phyloP scores from a whole-genome alignment of 2,329 filamentous ascomycete species.

The Parastagonospora nodorum region DNA sequence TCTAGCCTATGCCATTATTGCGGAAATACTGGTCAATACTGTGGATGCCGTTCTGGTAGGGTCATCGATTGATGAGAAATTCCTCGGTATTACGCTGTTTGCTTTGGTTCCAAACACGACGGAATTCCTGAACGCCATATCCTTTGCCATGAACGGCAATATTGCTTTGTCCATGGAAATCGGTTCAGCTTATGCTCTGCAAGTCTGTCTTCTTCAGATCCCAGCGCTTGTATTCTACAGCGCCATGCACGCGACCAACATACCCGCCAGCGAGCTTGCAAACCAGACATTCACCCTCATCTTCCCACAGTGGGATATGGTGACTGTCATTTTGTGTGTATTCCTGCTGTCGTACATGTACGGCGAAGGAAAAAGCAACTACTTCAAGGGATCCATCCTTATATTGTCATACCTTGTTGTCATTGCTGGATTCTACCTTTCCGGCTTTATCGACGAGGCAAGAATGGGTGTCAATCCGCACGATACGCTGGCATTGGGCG shows the following conservation, averaged over 20 bases:
- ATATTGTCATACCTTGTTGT: slow-evolving; percentile 93
- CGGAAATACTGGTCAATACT: slow-evolving; percentile 94
- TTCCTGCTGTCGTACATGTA: slow-evolving; percentile 98
- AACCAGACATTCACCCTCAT: slow-evolving; percentile 80
- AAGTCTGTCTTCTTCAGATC: slow-evolving; percentile 94
- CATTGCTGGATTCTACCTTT: slow-evolving; percentile 88
- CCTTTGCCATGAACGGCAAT: slow-evolving; percentile 99
- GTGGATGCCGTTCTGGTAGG: slow-evolving; percentile 95
- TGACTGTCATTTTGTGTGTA: slow-evolving; percentile 93
- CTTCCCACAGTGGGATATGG: slow-evolving; percentile 99
- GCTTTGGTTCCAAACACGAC: slow-evolving; percentile 97
- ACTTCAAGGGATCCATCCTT: slow-evolving; percentile 98
- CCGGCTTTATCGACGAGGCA: slow-evolving; percentile 64
- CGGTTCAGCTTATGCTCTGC: slow-evolving; percentile 92
- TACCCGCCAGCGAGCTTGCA: slow-evolving; percentile 59
- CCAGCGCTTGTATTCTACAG: slow-evolving; percentile 92
- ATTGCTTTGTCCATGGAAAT: slow-evolving; percentile 99
- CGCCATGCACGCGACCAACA: slow-evolving; percentile 68
- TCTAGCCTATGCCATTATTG: slow-evolving; percentile 91
- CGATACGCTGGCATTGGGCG: slow-evolving; percentile 44
- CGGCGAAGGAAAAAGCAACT: slow-evolving; percentile 98
- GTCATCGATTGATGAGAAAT: slow-evolving; percentile 93
- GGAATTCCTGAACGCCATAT: slow-evolving; percentile 98
- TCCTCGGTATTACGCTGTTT: slow-evolving; percentile 94
- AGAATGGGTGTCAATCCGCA: slow-evolving; percentile 40